A percentile compares a stretch with the other conserved stretches of the same genome.
These are phyloP conservation scores for Kalmanozyma brasiliensis DNA, from an alignment of 1,284 basidiomycete species.

Conservation along the genomic window DNA sequence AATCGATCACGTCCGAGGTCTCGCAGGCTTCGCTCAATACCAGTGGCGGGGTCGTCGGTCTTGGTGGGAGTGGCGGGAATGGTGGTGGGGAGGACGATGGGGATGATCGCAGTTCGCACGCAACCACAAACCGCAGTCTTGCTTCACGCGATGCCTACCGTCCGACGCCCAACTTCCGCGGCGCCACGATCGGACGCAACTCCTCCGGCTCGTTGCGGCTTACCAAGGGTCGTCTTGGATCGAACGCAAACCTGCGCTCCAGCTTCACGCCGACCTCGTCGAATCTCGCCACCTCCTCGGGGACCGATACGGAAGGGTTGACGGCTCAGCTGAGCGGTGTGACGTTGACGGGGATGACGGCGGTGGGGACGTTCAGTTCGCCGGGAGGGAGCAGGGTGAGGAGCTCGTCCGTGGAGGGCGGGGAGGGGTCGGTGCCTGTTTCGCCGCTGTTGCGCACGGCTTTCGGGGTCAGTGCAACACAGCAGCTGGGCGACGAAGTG, in stretches of 20 bases:
- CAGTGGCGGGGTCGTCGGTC: no score
- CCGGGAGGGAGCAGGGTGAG: neutral
- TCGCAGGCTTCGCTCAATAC: constrained; percentile 25
- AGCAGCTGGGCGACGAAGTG: no score
- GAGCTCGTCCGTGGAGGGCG: no score
- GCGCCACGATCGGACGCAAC: constrained; percentile 29
- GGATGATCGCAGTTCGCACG: constrained; percentile 16
- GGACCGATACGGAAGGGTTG: constrained; percentile 16
- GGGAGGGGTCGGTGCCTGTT: no score
- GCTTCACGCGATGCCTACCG: constrained; percentile 29
- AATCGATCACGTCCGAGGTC: constrained; percentile 12
- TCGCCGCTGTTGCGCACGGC: no score
- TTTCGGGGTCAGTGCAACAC: no score
- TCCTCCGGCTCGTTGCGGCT: constrained; percentile 34
- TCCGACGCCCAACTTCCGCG: constrained; percentile 3
- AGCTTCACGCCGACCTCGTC: constrained; percentile 16
- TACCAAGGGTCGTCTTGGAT: constrained; percentile 30
- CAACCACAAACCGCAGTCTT: constrained; percentile 17
- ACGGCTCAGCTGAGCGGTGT: constrained; percentile 32
- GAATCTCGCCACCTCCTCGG: neutral
- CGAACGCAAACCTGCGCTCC: constrained; percentile 24
- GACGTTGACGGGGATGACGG: constrained; percentile 17
- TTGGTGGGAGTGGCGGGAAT: constrained; percentile 1
- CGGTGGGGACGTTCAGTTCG: constrained; percentile 18
- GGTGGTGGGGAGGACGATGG: constrained; percentile 9